These are phyloP conservation scores for Alternaria longipes DNA, from an alignment of 2,329 filamentous ascomycete genomes.

Conservation along the genomic window DNA sequence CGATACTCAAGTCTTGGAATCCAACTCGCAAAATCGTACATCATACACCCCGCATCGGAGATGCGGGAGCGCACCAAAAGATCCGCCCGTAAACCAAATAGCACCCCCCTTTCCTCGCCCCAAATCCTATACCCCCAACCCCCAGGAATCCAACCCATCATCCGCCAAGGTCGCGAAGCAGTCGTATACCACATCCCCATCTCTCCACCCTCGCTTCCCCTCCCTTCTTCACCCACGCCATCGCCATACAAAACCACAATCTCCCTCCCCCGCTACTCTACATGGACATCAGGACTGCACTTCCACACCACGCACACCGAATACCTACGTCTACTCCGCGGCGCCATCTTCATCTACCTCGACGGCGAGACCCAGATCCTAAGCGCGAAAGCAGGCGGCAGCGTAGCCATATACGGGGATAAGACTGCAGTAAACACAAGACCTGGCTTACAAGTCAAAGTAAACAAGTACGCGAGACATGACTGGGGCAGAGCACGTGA, in stretches of 20 bases:
- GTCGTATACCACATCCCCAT: conserved; percentile 52
- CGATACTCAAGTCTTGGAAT: too few relatives aligned
- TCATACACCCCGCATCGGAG: neutral
- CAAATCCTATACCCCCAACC: conserved; percentile 14
- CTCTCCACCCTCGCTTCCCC: conserved; percentile 12
- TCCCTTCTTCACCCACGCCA: too few relatives aligned
- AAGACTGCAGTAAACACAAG: too few relatives aligned
- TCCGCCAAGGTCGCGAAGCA: conserved; percentile 25
- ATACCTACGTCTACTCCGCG: too few relatives aligned
- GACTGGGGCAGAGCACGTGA: too few relatives aligned
- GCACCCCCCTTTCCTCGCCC: too few relatives aligned
- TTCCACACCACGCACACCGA: conserved; percentile 53
- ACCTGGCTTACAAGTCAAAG: too few relatives aligned
- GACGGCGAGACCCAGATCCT: too few relatives aligned
- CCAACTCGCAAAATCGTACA: neutral
- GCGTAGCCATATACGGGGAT: too few relatives aligned
- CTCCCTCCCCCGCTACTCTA: conserved; percentile 53
- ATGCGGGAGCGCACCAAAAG: neutral
- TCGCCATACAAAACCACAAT: conserved; percentile 50
- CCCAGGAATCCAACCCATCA: conserved; percentile 20
- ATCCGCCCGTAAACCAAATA: neutral
- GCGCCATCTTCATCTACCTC: too few relatives aligned
- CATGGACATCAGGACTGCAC: conserved; percentile 61
- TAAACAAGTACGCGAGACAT: too few relatives aligned
- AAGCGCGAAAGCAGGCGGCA: too few relatives aligned